Conservation (phyloP, 495 filamentous ascomycete genomes). For the Daldinia decipiens region DNA sequence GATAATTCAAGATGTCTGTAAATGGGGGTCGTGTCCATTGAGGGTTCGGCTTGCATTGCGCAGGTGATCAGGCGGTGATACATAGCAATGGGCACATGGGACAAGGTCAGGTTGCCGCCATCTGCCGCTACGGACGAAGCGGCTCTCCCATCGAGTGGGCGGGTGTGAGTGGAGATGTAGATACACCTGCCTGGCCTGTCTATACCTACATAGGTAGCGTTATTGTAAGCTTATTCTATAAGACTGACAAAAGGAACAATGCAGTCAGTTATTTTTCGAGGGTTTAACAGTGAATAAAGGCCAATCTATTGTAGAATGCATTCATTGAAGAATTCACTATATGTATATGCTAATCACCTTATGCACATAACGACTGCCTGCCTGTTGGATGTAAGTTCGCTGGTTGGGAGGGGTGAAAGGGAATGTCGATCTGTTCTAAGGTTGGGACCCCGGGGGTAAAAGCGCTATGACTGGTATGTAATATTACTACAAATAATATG, state of each 20-base stretch:
- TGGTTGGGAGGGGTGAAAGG: neutral
- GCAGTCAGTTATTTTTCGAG: too few species aligned
- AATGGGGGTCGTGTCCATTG: constrained; percentile 23
- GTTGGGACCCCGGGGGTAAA: constrained; percentile 21
- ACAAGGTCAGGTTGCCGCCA: constrained; percentile 26
- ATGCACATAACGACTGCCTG: neutral
- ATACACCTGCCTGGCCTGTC: neutral
- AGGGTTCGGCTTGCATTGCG: constrained; percentile 22
- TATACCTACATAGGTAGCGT: neutral
- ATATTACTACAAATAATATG: neutral
- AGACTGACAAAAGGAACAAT: neutral
- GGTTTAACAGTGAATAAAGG: too few species aligned
- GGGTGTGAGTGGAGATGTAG: constrained; percentile 12
- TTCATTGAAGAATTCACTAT: too few species aligned
- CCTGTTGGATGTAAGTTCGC: neutral
- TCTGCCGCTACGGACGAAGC: constrained; percentile 24
- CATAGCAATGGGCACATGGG: constrained; percentile 31
- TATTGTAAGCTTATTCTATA: neutral
- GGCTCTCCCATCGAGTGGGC: constrained; percentile 22
- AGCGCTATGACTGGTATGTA: neutral
- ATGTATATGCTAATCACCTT: too few species aligned
- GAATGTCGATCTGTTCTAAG: constrained; percentile 3
- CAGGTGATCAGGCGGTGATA: constrained; percentile 36
- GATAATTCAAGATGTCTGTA: constrained; percentile 16
- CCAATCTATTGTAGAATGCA: too few species aligned